Evolutionary conservation across 495 filamentous ascomycete species (phyloP), one percentile per base, ranked within the genome.

Genomic region (Tuber aestivum): DNA sequence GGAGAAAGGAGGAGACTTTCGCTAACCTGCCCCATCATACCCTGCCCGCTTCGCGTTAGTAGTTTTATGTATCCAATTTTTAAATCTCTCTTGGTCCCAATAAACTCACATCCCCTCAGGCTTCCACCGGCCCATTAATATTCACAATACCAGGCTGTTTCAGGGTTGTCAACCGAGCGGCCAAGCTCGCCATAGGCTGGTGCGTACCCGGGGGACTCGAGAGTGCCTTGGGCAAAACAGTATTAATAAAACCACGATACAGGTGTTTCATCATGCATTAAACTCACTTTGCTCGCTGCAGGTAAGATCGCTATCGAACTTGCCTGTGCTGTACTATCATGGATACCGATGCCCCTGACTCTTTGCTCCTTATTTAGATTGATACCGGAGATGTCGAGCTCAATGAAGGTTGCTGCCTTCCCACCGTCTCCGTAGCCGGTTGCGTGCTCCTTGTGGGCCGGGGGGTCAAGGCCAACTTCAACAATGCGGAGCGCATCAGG

Each of bases 311-410:
- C 95, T 83, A 94, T 93, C 83, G 98, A 87, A 84, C 91, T 94
- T 79, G 93, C 93, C 85, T 97, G 94, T 21, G 97, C 94, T 48
- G 96, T 92, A 85, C 98, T 96, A 80, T 95, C 91, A 84, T 97
- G 93, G 77, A 99, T 93, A 71, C 95, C 95, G 35, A 99, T 93
- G 79, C 95, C 95, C 96, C 95, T 98, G 18, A 97, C 93, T 79
- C 88, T 91, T 78, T 86, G 82, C 6, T 56, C 74, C 9, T 69
- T 72, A 16, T 23, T 41, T 73, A 92, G 86, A 42, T 87, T 86
- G 68, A 86, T 89, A 27, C 90, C 90, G n/a, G 89, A 85, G 50
- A 91, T 89, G 61, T 89, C 92, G 84, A 93, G 97, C 84, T 98
- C 92, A 75, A 99, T 97, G 80, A 94, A 99, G 21, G 93, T 94